phyloP scores from a whole-genome alignment of 768 basidiomycete genomes.

The Rubroboletus pulcherrimus region DNA sequence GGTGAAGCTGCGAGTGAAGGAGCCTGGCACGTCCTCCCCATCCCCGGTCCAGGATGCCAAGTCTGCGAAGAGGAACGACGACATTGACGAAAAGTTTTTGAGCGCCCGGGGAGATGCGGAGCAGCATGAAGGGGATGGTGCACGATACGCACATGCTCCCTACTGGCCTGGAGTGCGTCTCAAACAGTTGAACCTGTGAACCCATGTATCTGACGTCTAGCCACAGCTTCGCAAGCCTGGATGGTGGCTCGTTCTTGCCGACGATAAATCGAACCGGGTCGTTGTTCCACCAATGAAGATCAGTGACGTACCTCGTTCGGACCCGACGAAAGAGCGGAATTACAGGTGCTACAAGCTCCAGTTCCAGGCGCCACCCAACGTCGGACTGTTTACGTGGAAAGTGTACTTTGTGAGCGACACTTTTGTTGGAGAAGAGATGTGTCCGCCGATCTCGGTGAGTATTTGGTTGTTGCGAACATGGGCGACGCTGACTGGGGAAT shows the following conservation, averaged over 20 bases:
- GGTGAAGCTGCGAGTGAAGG: constrained; percentile 74
- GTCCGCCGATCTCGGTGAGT: constrained; percentile 68
- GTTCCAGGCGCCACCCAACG: constrained; percentile 88
- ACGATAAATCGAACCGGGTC: constrained; percentile 78
- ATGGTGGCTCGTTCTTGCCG: constrained; percentile 91
- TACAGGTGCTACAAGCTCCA: constrained; percentile 86
- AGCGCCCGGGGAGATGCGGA: constrained; percentile 59
- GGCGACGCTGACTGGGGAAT: constrained; percentile 2
- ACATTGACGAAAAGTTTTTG: constrained; percentile 71
- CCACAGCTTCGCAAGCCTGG: constrained; percentile 77
- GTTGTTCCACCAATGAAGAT: constrained; percentile 86
- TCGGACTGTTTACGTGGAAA: constrained; percentile 87
- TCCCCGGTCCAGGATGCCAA: constrained; percentile 38
- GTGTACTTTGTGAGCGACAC: constrained; percentile 85
- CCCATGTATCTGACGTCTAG: neutral
- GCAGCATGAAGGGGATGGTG: constrained; percentile 45
- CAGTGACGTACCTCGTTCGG: constrained; percentile 67
- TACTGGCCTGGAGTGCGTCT: constrained; percentile 80
- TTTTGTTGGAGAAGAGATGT: constrained; percentile 76
- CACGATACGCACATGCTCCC: constrained; percentile 82
- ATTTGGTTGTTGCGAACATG: neutral
- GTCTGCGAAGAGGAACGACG: constrained; percentile 47
- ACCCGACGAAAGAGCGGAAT: constrained; percentile 47
- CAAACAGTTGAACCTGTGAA: neutral
- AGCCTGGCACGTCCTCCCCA: constrained; percentile 39